A percentile compares a stretch with the other conserved stretches of the same genome.
phyloP scores from a whole-genome alignment of 148 eudicot genomes.

The Agrostemma githago region DNA sequence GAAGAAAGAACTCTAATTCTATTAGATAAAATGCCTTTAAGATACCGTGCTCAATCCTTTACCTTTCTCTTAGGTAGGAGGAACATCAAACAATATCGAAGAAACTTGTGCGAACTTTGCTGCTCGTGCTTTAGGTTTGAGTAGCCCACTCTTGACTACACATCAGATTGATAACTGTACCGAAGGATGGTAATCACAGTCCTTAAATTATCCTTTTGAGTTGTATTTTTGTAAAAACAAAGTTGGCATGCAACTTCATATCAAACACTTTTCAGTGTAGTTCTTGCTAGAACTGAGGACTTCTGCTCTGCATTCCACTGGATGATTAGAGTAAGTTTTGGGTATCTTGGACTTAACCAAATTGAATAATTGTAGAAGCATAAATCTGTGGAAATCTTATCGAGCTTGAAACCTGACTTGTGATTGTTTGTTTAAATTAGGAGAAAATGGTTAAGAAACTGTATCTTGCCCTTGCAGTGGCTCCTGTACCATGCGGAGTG shows the following conservation, averaged over 20 bases:
- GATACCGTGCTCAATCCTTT: background rate
- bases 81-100: conserved; percentile 92
- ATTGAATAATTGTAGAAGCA: background rate
- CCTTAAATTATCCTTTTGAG: background rate
- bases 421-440: conserved; percentile 34
- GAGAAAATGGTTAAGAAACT: conserved; percentile 84
- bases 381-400: background rate
- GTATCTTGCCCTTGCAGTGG: conserved; percentile 85
- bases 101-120: conserved; percentile 95
- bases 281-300: conserved; percentile 74
- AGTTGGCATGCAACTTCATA: conserved; percentile 2
- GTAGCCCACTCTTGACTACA: conserved; percentile 65
- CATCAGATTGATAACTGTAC: conserved; percentile 99
- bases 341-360: background rate
- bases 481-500: conserved; percentile 68
- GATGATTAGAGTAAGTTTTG: conserved; percentile 69
- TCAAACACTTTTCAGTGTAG: conserved; percentile 56
- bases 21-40: background rate
- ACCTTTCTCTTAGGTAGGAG: conserved; percentile 62
- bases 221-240: background rate
- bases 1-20: too few relatives aligned
- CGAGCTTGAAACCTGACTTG: background rate
- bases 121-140: conserved; percentile 74
- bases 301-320: conserved; percentile 79
- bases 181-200: conserved; percentile 78